Evolutionary conservation across 805 yeast genomes (phyloP).

Genomic region (Spathaspora sp.): DNA sequence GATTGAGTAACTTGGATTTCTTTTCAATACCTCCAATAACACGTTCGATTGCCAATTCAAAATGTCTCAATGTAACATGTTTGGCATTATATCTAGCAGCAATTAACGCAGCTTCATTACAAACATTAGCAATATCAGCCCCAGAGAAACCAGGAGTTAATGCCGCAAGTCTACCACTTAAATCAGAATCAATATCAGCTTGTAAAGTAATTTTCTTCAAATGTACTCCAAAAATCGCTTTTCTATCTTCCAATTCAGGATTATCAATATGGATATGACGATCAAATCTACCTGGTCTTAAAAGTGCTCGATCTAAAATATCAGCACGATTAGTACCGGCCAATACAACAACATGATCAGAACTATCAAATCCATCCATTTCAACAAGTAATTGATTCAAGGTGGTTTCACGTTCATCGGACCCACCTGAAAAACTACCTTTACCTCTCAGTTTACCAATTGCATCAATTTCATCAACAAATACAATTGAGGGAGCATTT

Average conservation of each 20-base stretch:
- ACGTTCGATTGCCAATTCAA: conserved; percentile 95
- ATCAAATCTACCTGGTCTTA: conserved; percentile 98
- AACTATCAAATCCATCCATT: conserved; percentile 93
- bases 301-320: conserved; percentile 83
- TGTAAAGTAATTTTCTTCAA: conserved; percentile 65
- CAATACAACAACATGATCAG: conserved; percentile 92
- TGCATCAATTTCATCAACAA: conserved; percentile 99
- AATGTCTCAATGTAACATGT: conserved; percentile 72
- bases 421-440: conserved; percentile 74
- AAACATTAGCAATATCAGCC: conserved; percentile 96
- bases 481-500: conserved; percentile 93
- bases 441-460: conserved; percentile 88
- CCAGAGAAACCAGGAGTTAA: conserved; percentile 98
- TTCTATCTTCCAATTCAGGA: conserved; percentile 94
- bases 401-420: conserved; percentile 96
- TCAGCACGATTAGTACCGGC: conserved; percentile 98
- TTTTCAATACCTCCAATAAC: conserved; percentile 95
- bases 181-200: conserved; percentile 38
- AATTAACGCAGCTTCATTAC: conserved; percentile 95
- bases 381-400: conserved; percentile 93
- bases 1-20: conserved; percentile 76
- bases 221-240: conserved; percentile 87
- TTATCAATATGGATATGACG: conserved; percentile 88
- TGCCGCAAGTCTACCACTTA: conserved; percentile 89
- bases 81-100: conserved; percentile 83